These are phyloP conservation scores for Penicillium simplicissimum DNA, from an alignment of 495 filamentous ascomycete genomes.

Conservation along the genomic window DNA sequence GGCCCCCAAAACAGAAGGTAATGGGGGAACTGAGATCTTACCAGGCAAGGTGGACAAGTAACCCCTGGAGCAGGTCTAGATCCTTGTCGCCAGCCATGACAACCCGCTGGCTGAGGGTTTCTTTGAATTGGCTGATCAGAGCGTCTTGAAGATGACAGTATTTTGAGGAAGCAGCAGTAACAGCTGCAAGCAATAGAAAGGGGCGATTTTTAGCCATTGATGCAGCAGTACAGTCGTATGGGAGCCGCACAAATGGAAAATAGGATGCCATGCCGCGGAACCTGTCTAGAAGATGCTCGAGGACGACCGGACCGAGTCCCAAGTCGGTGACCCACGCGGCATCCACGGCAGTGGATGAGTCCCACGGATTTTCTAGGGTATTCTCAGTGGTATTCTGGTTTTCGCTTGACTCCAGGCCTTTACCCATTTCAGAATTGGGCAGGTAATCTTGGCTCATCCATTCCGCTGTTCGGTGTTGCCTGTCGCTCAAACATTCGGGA, in stretches of 20 bases:
- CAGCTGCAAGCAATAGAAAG: background rate
- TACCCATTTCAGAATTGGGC: background rate
- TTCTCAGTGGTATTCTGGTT: background rate
- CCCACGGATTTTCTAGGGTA: background rate
- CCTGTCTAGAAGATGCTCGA: background rate
- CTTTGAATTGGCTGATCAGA: background rate
- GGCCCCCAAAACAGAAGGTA: background rate
- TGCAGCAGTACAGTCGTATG: background rate
- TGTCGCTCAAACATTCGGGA: background rate
- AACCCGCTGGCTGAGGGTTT: constrained; percentile 8
- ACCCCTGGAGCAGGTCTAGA: constrained; percentile 29
- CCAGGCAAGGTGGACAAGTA: constrained; percentile 29
- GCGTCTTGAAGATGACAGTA: background rate
- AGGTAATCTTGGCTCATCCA: background rate
- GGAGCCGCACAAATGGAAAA: background rate
- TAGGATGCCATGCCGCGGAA: background rate
- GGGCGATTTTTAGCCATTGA: background rate
- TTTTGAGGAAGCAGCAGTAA: background rate
- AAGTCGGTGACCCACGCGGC: background rate
- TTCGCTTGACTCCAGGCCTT: background rate
- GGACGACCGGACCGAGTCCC: background rate
- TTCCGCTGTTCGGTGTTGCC: background rate
- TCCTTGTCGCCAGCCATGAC: constrained; percentile 24
- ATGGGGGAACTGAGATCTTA: no score
- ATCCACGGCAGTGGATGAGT: background rate